Conservation (phyloP, 257 asterid species). For the Sherardia arvensis region DNA sequence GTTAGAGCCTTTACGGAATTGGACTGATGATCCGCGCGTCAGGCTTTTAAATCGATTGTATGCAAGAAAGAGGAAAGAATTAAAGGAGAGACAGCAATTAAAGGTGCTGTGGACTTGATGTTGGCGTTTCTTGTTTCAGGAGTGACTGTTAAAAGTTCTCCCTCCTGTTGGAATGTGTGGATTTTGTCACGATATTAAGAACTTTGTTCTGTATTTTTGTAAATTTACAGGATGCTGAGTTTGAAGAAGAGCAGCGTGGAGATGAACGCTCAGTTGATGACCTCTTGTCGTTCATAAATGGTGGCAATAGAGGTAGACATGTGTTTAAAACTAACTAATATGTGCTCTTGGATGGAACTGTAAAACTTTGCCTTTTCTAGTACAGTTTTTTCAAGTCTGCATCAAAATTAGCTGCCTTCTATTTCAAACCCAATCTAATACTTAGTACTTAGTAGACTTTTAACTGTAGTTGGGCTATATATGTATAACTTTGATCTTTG, state of each 20-base stretch:
- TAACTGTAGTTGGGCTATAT: background rate
- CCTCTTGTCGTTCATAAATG: constrained; percentile 37
- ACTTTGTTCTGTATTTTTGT: background rate
- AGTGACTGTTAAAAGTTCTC: background rate
- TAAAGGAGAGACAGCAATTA: constrained; percentile 26
- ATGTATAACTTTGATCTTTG: background rate
- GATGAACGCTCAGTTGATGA: constrained; percentile 45
- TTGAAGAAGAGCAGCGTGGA: constrained; percentile 31
- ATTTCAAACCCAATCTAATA: background rate
- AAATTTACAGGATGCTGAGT: constrained; percentile 27
- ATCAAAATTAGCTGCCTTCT: background rate
- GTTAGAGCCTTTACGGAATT: constrained; percentile 38
- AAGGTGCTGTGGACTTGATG: constrained; percentile 22
- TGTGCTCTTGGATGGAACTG: background rate
- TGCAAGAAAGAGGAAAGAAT: constrained; percentile 40
- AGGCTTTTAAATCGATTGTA: constrained; percentile 36
- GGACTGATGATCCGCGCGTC: constrained; percentile 42
- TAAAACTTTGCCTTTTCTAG: background rate
- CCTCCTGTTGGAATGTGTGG: background rate
- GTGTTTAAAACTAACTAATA: constrained; percentile 1
- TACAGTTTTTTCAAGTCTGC: background rate
- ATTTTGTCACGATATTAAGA: background rate
- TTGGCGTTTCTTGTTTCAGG: background rate
- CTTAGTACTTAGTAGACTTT: background rate
- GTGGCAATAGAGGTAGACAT: constrained; percentile 34